Conservation (phyloP, 2,329 filamentous ascomycete genomes). For the Cercospora nicotianae region DNA sequence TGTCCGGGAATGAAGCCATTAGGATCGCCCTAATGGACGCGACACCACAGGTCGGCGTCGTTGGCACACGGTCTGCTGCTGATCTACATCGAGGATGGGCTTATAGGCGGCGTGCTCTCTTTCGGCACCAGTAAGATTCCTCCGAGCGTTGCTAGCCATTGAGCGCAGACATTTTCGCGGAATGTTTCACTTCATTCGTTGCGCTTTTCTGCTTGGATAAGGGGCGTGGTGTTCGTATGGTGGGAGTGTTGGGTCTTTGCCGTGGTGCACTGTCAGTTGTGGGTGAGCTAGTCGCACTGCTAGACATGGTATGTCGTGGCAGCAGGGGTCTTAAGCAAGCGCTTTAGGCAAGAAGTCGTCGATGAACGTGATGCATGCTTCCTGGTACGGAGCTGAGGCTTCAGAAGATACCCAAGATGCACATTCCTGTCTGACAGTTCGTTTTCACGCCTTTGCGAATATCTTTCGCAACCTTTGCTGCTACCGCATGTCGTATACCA, state of each 20-base stretch:
- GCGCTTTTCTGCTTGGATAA: not conserved
- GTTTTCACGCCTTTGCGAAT: not conserved
- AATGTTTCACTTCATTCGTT: not conserved
- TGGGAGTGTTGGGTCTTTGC: not conserved
- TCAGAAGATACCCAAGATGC: not conserved
- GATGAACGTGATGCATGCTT: not conserved
- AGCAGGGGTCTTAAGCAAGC: not conserved
- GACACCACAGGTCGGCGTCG: slow-evolving; percentile 2
- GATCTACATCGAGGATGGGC: slow-evolving; percentile 4
- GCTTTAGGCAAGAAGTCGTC: not conserved
- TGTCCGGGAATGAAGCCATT: not conserved
- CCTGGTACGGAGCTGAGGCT: not conserved
- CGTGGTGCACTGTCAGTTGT: not conserved
- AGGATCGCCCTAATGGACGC: not conserved
- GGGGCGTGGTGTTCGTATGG: not conserved
- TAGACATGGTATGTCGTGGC: slow-evolving; percentile 9
- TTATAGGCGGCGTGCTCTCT: not conserved
- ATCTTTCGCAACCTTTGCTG: not conserved
- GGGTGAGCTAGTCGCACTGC: slow-evolving; percentile 7
- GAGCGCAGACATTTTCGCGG: not conserved
- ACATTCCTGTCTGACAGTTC: not conserved
- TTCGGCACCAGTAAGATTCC: slow-evolving; percentile 1
- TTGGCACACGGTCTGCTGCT: not conserved
- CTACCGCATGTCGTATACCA: not conserved
- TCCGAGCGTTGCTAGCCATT: not conserved